Evolutionary conservation across 352 stramenopile species (phyloP), one percentile per base, ranked within the genome.

Genomic region (Chrysophaeum taylorii): DNA sequence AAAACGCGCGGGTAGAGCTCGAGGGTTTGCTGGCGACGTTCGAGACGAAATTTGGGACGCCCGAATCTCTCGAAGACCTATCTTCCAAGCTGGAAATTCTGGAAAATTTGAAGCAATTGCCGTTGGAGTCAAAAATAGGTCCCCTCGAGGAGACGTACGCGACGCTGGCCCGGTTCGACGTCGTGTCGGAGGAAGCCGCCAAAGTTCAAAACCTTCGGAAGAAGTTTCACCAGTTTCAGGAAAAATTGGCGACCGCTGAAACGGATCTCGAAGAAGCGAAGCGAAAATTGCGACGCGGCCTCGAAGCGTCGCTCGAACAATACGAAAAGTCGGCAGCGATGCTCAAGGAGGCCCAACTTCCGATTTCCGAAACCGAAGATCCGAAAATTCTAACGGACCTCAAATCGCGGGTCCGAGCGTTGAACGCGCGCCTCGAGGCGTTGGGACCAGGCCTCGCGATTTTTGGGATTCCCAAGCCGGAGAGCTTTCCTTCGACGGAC

Each of bases 211-310:
- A 87, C 33, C 48, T 93, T 29, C 81, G 84, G 88, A 82, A 92
- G 69, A 73, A 77, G 2, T 96, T 93, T 67, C 83, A 93, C 71
- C 77, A 76, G 9, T 89, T 91, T 81, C 74, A 94, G 23, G 79
- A 87, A 1, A 84, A 93, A n/a, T n/a, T n/a, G n/a, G n/a, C n/a
- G n/a, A n/a, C n/a, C 52, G 84, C 87, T 0, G 91, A 95, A 50
- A 84, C 85, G 33, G 90, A 92, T 81, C 72, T 96, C 37, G 87
- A 95, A 61, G 93, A 94, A 68, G 90, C 85, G 76, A 96, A 96
- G 80, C 75, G 92, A 25, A 95, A 87, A 62, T 96, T 97, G 92
- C 96, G 96, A 74, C 87, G 94, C 70, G 94, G 92, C 42, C 77
- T 97, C 0, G 89, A 97, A 72, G 88, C 91, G 67, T 91, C 84